Evolutionary conservation across 1,284 basidiomycete genomes (phyloP).

Genomic region (Ganoderma meredithae): DNA sequence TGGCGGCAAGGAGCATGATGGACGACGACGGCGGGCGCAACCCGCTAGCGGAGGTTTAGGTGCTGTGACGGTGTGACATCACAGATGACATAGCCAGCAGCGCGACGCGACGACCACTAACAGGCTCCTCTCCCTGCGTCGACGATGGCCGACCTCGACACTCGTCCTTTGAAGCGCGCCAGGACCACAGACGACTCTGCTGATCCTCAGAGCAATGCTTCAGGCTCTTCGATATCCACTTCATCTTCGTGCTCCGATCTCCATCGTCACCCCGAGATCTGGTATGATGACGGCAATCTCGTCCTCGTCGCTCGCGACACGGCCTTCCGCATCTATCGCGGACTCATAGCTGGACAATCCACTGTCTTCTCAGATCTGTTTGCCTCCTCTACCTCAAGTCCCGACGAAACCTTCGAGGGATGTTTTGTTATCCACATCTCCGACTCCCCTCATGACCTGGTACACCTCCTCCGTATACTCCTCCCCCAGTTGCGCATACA

Average conservation of each 20-base stretch:
- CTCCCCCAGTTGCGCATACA: constrained; percentile 1
- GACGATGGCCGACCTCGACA: neutral
- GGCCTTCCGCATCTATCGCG: constrained; percentile 30
- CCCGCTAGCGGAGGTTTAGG: too few relatives aligned
- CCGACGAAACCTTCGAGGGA: constrained; percentile 20
- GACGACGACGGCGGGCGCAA: too few relatives aligned
- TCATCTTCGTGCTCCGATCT: neutral
- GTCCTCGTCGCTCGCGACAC: constrained; percentile 25
- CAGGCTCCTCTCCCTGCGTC: neutral
- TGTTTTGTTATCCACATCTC: constrained; percentile 26
- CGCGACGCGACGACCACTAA: neutral
- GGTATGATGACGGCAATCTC: constrained; percentile 33
- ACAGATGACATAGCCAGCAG: neutral
- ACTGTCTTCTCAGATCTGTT: constrained; percentile 32
- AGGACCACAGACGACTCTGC: neutral
- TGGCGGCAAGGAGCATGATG: too few relatives aligned
- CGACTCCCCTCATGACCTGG: constrained; percentile 25
- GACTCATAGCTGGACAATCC: constrained; percentile 31
- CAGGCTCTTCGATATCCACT: neutral
- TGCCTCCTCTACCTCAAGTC: constrained; percentile 22
- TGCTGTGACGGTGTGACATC: neutral
- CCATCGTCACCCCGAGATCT: constrained; percentile 14
- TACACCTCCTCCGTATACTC: constrained; percentile 13
- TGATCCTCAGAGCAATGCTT: neutral
- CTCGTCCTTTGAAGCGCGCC: neutral